Evolutionary conservation across 129 eudicot genomes (phyloP).

Genomic region (Calendula officinalis): DNA sequence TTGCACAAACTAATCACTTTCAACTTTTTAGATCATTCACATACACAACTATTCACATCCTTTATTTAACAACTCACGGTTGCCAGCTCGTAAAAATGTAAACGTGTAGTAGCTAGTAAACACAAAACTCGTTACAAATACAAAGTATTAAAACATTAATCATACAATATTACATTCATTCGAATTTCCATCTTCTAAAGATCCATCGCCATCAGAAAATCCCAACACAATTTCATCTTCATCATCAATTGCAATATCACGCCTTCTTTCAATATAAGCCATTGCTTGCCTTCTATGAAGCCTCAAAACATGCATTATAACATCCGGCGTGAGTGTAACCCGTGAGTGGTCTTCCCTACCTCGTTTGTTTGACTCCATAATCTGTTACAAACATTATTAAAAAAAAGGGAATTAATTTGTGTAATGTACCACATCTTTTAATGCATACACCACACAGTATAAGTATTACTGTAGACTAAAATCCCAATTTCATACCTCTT

Average conservation of each 20-base stretch:
- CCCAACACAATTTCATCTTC: constrained; percentile 52
- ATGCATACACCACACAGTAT: no score
- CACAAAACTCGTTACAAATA: neutral
- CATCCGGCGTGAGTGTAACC: constrained; percentile 73
- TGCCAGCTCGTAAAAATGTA: neutral
- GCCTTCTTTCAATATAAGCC: constrained; percentile 52
- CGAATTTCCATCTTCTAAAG: constrained; percentile 37
- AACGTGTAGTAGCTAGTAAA: neutral
- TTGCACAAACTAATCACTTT: neutral
- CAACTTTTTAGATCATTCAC: constrained; percentile 10
- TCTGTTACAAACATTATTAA: constrained; percentile 4
- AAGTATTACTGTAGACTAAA: neutral
- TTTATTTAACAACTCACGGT: no score
- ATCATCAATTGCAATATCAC: constrained; percentile 38
- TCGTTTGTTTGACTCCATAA: constrained; percentile 49
- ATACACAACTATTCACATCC: neutral
- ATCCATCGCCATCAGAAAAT: constrained; percentile 45
- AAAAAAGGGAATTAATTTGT: no score
- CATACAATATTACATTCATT: constrained; percentile 54
- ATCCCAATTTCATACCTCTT: constrained; percentile 45
- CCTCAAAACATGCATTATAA: constrained; percentile 83
- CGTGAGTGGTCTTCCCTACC: constrained; percentile 75
- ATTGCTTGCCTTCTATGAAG: constrained; percentile 74
- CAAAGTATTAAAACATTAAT: neutral
- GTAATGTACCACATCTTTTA: no score